phyloP scores from a whole-genome alignment of 768 basidiomycete species.

The Trametes gibbosa region DNA sequence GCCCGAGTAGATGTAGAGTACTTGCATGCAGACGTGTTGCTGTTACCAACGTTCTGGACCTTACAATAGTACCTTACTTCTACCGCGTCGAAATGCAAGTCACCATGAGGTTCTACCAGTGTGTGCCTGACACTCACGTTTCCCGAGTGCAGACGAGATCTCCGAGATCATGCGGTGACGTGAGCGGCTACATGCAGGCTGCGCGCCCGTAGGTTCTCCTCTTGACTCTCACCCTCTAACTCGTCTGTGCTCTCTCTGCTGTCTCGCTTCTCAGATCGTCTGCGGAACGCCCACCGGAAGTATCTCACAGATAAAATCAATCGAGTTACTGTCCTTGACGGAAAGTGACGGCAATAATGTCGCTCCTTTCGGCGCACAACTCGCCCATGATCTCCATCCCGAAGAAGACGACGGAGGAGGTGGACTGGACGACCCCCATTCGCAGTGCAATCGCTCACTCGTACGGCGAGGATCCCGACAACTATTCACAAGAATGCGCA shows the following conservation, averaged over 20 bases:
- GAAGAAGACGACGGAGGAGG: slow-evolving; percentile 92
- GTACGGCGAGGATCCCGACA: slow-evolving; percentile 91
- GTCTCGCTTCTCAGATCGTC: neutral
- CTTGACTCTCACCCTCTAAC: neutral
- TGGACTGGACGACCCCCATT: slow-evolving; percentile 93
- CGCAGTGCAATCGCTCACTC: slow-evolving; percentile 83
- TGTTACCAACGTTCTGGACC: slow-evolving; percentile 8
- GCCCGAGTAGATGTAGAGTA: slow-evolving; percentile 14
- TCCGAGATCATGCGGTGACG: slow-evolving; percentile 12
- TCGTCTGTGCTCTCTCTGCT: neutral
- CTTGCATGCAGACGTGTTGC: neutral
- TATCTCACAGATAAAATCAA: neutral
- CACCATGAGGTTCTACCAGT: neutral
- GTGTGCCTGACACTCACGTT: neutral
- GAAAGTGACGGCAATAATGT: slow-evolving; percentile 1
- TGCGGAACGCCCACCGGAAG: too few species aligned
- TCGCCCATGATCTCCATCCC: slow-evolving; percentile 91
- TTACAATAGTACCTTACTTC: slow-evolving; percentile 12
- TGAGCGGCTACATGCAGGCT: slow-evolving; percentile 7
- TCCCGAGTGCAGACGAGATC: neutral
- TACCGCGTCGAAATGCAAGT: neutral
- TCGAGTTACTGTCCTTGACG: neutral
- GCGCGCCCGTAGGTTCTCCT: neutral
- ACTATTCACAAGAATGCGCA: slow-evolving; percentile 81
- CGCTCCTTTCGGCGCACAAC: slow-evolving; percentile 62